Conservation (phyloP, 2,329 filamentous ascomycete genomes). For the Fusarium papillatum region DNA sequence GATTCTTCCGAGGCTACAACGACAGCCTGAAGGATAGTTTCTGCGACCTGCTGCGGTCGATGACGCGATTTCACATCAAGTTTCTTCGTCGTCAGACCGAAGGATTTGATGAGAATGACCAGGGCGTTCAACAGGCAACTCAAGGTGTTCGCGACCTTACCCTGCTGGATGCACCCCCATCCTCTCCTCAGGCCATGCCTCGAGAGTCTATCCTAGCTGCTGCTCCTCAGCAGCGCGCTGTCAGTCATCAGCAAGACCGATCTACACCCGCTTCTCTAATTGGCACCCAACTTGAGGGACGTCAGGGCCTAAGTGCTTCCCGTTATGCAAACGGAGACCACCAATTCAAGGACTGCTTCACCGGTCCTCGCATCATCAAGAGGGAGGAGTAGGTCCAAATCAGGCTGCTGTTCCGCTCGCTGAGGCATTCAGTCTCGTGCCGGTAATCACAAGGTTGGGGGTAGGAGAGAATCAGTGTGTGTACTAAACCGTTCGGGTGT, state of each 20-base stretch:
- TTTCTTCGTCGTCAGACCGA: neutral
- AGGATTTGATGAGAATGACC: neutral
- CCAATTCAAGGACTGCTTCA: conserved; percentile 21
- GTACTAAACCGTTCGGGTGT: neutral
- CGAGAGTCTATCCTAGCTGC: neutral
- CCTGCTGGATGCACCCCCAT: neutral
- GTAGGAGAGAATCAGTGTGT: neutral
- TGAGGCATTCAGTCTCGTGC: neutral
- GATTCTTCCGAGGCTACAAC: conserved; percentile 38
- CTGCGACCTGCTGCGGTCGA: conserved; percentile 35
- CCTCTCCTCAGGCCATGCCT: neutral
- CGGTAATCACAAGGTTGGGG: neutral
- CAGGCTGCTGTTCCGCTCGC: neutral
- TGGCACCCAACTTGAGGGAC: neutral
- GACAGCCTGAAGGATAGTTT: conserved; percentile 41
- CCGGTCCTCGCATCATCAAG: conserved; percentile 9
- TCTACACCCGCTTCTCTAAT: neutral
- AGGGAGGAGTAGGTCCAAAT: neutral
- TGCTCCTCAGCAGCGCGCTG: neutral
- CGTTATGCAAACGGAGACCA: conserved; percentile 24
- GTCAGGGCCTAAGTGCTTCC: conserved; percentile 34
- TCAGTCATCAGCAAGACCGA: neutral
- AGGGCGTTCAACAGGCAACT: conserved; percentile 16
- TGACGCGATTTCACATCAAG: conserved; percentile 10
- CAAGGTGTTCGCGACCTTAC: neutral